phyloP scores from a whole-genome alignment of 805 yeast genomes.

The Candida germanica region DNA sequence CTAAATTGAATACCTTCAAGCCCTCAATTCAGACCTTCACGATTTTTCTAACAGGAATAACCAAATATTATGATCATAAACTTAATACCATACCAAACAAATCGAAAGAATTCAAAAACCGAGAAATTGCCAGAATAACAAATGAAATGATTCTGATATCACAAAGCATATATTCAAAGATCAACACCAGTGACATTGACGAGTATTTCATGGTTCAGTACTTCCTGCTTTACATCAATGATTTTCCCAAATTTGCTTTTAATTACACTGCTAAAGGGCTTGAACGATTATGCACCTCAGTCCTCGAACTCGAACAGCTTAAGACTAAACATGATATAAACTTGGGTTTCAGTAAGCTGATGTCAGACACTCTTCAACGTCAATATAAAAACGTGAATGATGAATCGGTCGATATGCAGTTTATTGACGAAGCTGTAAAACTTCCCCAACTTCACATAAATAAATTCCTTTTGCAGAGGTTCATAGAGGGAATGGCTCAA shows the following conservation, averaged over 20 bases:
- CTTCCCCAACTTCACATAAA: conserved; percentile 18
- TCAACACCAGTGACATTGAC: not conserved
- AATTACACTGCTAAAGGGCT: conserved; percentile 20
- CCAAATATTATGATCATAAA: conserved; percentile 3
- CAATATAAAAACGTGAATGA: not conserved
- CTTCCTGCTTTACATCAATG: conserved; percentile 21
- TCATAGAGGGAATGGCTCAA: conserved; percentile 27
- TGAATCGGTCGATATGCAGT: not conserved
- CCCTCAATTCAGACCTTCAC: conserved; percentile 39
- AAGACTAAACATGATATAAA: not conserved
- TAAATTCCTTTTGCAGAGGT: conserved; percentile 28
- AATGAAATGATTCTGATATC: conserved; percentile 20
- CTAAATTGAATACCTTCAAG: conserved; percentile 12
- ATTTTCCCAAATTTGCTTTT: conserved; percentile 12
- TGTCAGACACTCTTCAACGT: not conserved
- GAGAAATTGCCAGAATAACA: conserved; percentile 25
- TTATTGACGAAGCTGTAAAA: not conserved
- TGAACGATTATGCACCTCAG: conserved; percentile 29
- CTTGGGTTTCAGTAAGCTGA: not conserved
- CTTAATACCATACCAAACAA: conserved; percentile 5
- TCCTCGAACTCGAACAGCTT: conserved; percentile 23
- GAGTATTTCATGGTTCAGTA: conserved; percentile 24
- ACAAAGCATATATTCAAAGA: conserved; percentile 1
- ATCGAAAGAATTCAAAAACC: conserved; percentile 16
- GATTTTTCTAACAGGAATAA: conserved; percentile 34